Base-by-base conservation (phyloP, 495 filamentous ascomycete species). In the Xylaria acuta region DNA sequence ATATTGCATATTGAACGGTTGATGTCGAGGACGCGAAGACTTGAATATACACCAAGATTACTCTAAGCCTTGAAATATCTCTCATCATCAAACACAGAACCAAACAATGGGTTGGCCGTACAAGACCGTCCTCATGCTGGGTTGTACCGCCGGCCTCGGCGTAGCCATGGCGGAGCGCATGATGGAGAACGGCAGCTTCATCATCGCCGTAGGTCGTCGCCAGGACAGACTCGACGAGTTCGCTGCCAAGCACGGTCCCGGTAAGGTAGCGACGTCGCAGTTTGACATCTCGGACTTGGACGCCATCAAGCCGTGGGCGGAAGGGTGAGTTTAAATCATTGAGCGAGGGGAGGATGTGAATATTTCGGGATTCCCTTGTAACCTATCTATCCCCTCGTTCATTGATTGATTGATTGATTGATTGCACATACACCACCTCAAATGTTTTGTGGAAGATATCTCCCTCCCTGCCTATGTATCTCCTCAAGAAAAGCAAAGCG, bases 111-210 rank as follows among this genome's bases (percentile, higher is more conserved):
- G 86, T 4, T 90, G 91, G 75, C 82, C 84, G 0, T 93, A 92
- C 79, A 90, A 91, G 71, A 90, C 87, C 69, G 87, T 92, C 40
- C 89, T 94, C 25, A 75, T 94, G 68, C 84, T 93, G 64, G 92
- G 92, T 34, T 91, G 91, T 47, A 93, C 92, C 16, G 87, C 88
- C 22, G 92, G 92, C 68, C 93, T 94, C 71, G 92, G 93, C 60
- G 77, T 83, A 32, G 90, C 89, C 0, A 81, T 94, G 34, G 89
- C 91, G 3, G 85, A 86, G 69, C 89, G 87, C 69, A 79, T 94
- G 72, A 82, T 94, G 20, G 77, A 87, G 32, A 85, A 88, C 64
- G 91, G 89, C 34, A 84, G 85, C 76, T 82, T 83, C 58, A 85
- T 93, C 20, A 87, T 93, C 32, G 86, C 88, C 20, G 84, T 89